Conservation (phyloP, 352 stramenopile genomes). For the Hyaloperonospora brassicae region DNA sequence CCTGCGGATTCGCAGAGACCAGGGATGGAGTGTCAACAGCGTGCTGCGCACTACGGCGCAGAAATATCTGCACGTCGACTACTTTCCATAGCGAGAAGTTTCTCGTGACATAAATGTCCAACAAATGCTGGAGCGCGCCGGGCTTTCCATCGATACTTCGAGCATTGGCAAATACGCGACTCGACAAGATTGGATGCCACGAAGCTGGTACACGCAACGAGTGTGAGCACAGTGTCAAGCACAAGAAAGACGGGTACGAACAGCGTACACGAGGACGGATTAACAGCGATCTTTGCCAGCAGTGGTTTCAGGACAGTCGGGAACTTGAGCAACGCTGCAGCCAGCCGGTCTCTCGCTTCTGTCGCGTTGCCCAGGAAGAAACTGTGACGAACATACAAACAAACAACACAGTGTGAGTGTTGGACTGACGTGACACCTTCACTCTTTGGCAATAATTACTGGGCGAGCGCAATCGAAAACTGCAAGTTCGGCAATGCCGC, state of each 20-base stretch:
- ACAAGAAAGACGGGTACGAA: background rate
- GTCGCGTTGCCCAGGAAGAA: slow-evolving; percentile 56
- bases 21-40: slow-evolving; percentile 50
- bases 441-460: slow-evolving; percentile 29
- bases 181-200: slow-evolving; percentile 66
- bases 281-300: slow-evolving; percentile 64
- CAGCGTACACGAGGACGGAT: slow-evolving; percentile 51
- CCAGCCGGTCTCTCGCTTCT: slow-evolving; percentile 54
- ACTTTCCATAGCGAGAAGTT: slow-evolving; percentile 81
- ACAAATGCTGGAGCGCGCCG: slow-evolving; percentile 53
- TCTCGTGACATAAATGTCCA: slow-evolving; percentile 76
- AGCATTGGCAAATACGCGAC: slow-evolving; percentile 72
- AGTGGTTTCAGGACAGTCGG: slow-evolving; percentile 63
- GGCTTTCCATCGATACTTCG: slow-evolving; percentile 47
- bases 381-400: slow-evolving; percentile 16
- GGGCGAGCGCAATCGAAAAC: slow-evolving; percentile 63
- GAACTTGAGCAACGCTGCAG: slow-evolving; percentile 53
- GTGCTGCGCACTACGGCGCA: slow-evolving; percentile 56
- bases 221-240: background rate
- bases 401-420: slow-evolving; percentile 10
- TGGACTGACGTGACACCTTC: background rate
- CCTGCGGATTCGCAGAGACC: slow-evolving; percentile 40
- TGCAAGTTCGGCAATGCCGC: slow-evolving; percentile 61
- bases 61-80: slow-evolving; percentile 62
- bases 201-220: slow-evolving; percentile 24